A percentile compares a stretch with the other conserved stretches of the same genome.
Conservation (phyloP, 805 yeast species). For the Lachancea meyersii region DNA sequence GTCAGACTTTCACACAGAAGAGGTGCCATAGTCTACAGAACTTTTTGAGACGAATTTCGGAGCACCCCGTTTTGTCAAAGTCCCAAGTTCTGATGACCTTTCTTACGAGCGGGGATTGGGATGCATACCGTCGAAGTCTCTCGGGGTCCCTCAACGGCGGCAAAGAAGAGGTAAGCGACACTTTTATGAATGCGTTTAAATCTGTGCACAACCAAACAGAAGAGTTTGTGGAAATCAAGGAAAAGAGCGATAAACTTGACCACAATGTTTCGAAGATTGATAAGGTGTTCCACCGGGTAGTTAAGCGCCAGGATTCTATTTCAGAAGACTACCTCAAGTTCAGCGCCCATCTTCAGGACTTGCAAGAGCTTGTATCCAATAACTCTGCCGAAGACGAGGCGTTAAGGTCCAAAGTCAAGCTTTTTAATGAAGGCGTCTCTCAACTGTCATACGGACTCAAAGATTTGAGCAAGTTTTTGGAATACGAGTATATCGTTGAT, state of each 20-base stretch:
- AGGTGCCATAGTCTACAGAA: slow-evolving; percentile 75
- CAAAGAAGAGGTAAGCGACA: slow-evolving; percentile 77
- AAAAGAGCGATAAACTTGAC: slow-evolving; percentile 74
- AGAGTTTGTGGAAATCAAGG: slow-evolving; percentile 78
- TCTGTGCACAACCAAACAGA: slow-evolving; percentile 60
- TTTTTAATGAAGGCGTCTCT: slow-evolving; percentile 44
- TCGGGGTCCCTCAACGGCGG: slow-evolving; percentile 21
- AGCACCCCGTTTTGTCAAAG: slow-evolving; percentile 65
- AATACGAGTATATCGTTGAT: slow-evolving; percentile 74
- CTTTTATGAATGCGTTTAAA: slow-evolving; percentile 89
- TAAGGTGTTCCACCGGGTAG: slow-evolving; percentile 63
- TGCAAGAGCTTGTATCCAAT: slow-evolving; percentile 52
- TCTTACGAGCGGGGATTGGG: slow-evolving; percentile 31
- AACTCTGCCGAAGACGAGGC: slow-evolving; percentile 20
- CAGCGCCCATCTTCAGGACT: slow-evolving; percentile 58
- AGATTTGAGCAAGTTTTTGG: slow-evolving; percentile 48
- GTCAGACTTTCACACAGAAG: slow-evolving; percentile 74
- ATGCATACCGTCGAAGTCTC: slow-evolving; percentile 27
- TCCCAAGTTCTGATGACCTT: slow-evolving; percentile 48
- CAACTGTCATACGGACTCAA: slow-evolving; percentile 39
- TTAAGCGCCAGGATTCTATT: slow-evolving; percentile 66
- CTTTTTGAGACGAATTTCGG: slow-evolving; percentile 64
- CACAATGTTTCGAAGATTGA: slow-evolving; percentile 78
- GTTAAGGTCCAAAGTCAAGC: slow-evolving; percentile 33
- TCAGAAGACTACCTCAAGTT: slow-evolving; percentile 68